Percentiles rank a stretch among this genome's conserved stretches.
These are phyloP conservation scores for Pythium brachiatum DNA, from an alignment of 352 stramenopile genomes.

Conservation along the genomic window DNA sequence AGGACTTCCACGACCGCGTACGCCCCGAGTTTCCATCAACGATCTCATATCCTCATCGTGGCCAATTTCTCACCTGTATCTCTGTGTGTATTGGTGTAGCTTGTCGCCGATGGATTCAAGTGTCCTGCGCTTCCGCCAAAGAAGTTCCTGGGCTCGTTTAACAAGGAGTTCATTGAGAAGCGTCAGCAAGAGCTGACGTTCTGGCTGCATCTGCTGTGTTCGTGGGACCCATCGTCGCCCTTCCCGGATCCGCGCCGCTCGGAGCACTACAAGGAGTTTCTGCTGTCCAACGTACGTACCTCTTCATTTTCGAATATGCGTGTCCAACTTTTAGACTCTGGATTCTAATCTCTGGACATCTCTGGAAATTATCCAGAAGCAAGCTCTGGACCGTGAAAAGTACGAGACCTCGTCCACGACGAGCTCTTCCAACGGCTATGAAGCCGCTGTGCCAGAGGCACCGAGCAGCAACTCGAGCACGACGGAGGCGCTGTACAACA, in stretches of 20 bases:
- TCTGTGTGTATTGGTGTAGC: slow-evolving; percentile 26
- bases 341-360: not conserved
- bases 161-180: slow-evolving; percentile 90
- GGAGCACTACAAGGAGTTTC: slow-evolving; percentile 77
- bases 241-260: slow-evolving; percentile 64
- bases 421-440: slow-evolving; percentile 36
- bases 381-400: slow-evolving; percentile 52
- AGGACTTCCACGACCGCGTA: slow-evolving; percentile 86
- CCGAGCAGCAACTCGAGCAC: slow-evolving; percentile 33
- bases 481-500: slow-evolving; percentile 75
- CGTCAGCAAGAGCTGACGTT: slow-evolving; percentile 84
- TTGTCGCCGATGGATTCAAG: slow-evolving; percentile 70
- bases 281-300: slow-evolving; percentile 66
- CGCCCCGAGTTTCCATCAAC: not conserved
- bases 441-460: slow-evolving; percentile 28
- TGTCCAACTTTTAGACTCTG: not conserved
- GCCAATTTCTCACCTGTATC: too few species aligned
- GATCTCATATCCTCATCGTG: not conserved
- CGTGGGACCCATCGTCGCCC: slow-evolving; percentile 59
- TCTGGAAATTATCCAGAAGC: slow-evolving; percentile 47
- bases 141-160: slow-evolving; percentile 88
- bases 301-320: not conserved
- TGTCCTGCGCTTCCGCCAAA: slow-evolving; percentile 81
- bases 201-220: slow-evolving; percentile 84
- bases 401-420: slow-evolving; percentile 21